Evolutionary conservation across 116 monocot species (phyloP), one percentile per base, ranked within the genome.

Genomic region (Zostera marina): DNA sequence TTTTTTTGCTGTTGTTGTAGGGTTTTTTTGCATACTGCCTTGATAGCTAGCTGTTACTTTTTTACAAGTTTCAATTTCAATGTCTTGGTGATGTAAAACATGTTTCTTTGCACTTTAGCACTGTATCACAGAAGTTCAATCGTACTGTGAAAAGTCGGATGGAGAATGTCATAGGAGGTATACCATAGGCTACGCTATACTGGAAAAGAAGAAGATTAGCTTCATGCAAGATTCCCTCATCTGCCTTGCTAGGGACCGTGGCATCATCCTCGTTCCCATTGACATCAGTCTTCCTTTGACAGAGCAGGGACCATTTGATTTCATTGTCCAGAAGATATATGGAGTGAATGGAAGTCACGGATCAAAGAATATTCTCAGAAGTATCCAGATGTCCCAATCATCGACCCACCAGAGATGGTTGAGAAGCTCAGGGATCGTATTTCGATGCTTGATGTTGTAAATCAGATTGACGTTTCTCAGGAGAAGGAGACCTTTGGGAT

Each of bases 401-500:
- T 89, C 58, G 84, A 84, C 59, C 68, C 22, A n/a, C 83, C 78
- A 2, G 61, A 66, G 11, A 68, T 79, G 17, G 84, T 89, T 43
- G 78, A 75, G 61, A 72, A 76, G 47, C 80, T 84, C 47, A 81
- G 76, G 66, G 78, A 84, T 49, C 83, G 84, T 52, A 68, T 81
- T 60, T 89, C 89, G 41, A 89, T 89, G 84, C 76, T 89, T 58
- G 71, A 89, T 52, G 70, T 76, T 69, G 84, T 89, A 13, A 80
- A 75, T 48, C 65, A 77, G 40, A 81, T 85, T 39, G 22, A 51
- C 12, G 53, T 67, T 62, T 63, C 81, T 19, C 58, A 17, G 11
- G 26, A 39, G 22, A 20, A 47, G 12, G 54, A 61, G 19, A 81
- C 81, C 24, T 76, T 81, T 41, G 81, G 81, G 2, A 73, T 81